Percentiles rank a stretch among this genome's conserved stretches.
Evolutionary conservation across 2,329 filamentous ascomycete genomes (phyloP).

Genomic region (Fusarium setosum): DNA sequence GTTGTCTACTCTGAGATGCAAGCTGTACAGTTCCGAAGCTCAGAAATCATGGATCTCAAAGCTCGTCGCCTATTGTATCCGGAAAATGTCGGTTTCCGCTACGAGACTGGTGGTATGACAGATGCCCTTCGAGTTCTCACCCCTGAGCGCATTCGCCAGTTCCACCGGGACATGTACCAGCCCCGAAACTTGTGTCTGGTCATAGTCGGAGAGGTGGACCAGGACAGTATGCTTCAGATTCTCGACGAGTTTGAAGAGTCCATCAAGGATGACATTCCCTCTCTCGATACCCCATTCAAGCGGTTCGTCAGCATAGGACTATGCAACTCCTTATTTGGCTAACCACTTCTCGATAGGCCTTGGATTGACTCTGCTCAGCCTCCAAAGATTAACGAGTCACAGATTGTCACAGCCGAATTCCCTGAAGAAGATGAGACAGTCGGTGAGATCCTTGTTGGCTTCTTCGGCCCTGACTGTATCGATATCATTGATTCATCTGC

Average conservation of each 20-base stretch:
- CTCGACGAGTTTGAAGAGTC: slow-evolving; percentile 90
- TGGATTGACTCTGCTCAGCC: slow-evolving; percentile 92
- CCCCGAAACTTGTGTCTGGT: slow-evolving; percentile 93
- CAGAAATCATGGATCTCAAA: slow-evolving; percentile 88
- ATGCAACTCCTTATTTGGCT: not conserved
- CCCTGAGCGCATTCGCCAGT: slow-evolving; percentile 90
- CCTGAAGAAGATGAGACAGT: slow-evolving; percentile 96
- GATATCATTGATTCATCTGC: slow-evolving; percentile 77
- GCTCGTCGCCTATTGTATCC: slow-evolving; percentile 87
- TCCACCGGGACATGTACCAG: slow-evolving; percentile 97
- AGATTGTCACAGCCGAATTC: slow-evolving; percentile 85
- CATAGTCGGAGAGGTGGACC: slow-evolving; percentile 91
- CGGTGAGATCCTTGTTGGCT: slow-evolving; percentile 87
- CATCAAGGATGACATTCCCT: slow-evolving; percentile 84
- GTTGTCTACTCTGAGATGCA: slow-evolving; percentile 99
- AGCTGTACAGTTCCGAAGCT: slow-evolving; percentile 85
- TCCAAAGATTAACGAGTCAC: slow-evolving; percentile 76
- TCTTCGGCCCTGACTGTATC: slow-evolving; percentile 86
- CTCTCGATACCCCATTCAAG: slow-evolving; percentile 79
- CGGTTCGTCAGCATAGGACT: slow-evolving; percentile 53
- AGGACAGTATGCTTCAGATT: slow-evolving; percentile 81
- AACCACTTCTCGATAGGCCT: slow-evolving; percentile 59
- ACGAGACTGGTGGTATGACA: slow-evolving; percentile 98
- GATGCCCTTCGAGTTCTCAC: slow-evolving; percentile 88
- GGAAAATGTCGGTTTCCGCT: slow-evolving; percentile 90